Evolutionary conservation across 371 early-diverging fungal species (phyloP).

Genomic region (Choanephora cucurbitarum): DNA sequence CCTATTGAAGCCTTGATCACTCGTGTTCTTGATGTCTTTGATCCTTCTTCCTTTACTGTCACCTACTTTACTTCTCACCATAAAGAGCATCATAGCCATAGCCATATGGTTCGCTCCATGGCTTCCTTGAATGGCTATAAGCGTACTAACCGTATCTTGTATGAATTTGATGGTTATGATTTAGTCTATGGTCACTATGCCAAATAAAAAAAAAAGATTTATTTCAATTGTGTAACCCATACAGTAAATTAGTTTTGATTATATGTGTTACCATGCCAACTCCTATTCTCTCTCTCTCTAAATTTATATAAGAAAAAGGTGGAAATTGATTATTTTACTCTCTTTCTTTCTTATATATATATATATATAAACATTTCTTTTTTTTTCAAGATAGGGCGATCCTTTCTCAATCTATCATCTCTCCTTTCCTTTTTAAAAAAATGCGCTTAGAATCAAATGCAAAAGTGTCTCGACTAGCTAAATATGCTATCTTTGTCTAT

Average conservation of each 20-base stretch:
- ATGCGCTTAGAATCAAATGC: conserved; percentile 32
- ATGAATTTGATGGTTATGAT: conserved; percentile 80
- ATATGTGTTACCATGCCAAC: conserved; percentile 1
- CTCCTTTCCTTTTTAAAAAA: conserved; percentile 16
- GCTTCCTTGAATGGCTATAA: conserved; percentile 57
- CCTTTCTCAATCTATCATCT: neutral
- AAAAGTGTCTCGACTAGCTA: conserved; percentile 23
- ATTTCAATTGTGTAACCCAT: neutral
- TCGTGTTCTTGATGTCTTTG: conserved; percentile 78
- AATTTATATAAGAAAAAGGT: neutral
- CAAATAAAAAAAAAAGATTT: conserved; percentile 18
- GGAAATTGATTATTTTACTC: neutral
- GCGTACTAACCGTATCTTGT: conserved; percentile 69
- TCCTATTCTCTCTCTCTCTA: neutral
- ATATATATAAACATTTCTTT: no score
- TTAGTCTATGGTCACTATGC: conserved; percentile 71
- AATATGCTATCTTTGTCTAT: conserved; percentile 23
- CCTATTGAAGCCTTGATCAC: conserved; percentile 62
- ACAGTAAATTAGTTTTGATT: neutral
- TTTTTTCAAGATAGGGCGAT: conserved; percentile 2
- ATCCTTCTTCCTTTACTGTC: conserved; percentile 80
- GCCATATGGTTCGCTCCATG: conserved; percentile 49
- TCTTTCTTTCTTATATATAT: no score
- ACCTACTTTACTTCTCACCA: conserved; percentile 76
- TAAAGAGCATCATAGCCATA: conserved; percentile 35